Evolutionary conservation across 805 yeast genomes (phyloP), one percentile per base, ranked within the genome.

Genomic region (Wickerhamia fluorescens): DNA sequence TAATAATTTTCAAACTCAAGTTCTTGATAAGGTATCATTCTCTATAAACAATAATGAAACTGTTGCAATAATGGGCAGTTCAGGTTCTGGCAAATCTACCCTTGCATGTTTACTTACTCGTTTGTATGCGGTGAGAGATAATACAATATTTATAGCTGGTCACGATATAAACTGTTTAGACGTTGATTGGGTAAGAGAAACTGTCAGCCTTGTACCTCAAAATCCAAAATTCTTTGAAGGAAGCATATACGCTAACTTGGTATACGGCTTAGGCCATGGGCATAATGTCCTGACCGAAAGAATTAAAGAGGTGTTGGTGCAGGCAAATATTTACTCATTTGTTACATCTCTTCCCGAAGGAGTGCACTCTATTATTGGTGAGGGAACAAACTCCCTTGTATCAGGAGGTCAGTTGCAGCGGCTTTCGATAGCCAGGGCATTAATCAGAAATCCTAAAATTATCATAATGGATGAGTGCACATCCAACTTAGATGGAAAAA

Each of bases 341-440:
- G 68, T 84, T 5, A 29, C 51, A 1, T 45, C 66, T 0, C 58
- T 84, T 7, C 76, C 82, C 0, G 58, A 68, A 2, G 80, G 81
- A 0, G 46, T 85, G 13, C 62, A 75, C 22, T 72, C 95, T 0
- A 45, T 53, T 9, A 57, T 89, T 14, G 80, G 78, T 2, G 70
- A 66, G 11, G 55, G 56, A 14, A 45, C 56, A 7, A 52, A 59
- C 9, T 38, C 61, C 1, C 41, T 73, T 24, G 52, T 89, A 2
- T 87, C 96, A 1, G 94, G 95, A 16, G 98, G 98, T 2, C 97
- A 92, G 51, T 65, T 80, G 6, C 97, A 92, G 49, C 58, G 96
- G 32, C 49, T 92, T 2, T 78, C 92, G 0, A 74, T 92, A 29
- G 95, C 89, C 0, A 66, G 97, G 28, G 92, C 95, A 0, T 38